Percentiles rank a stretch among this genome's conserved stretches.
phyloP scores from a whole-genome alignment of 208 protist species.

The Entamoeba invadens region DNA sequence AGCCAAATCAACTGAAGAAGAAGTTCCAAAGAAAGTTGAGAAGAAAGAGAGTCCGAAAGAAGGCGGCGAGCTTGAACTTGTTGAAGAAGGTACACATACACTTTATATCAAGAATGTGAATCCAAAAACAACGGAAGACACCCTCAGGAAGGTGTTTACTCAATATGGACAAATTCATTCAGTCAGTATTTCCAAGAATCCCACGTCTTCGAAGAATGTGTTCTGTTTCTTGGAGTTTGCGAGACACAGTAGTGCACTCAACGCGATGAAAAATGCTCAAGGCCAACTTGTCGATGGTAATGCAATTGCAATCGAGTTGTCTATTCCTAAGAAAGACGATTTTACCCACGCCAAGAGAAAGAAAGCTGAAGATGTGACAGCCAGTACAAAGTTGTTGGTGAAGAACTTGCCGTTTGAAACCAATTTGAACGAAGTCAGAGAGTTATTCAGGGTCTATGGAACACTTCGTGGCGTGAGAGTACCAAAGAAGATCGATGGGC shows the following conservation, averaged over 20 bases:
- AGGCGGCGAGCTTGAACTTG: background rate
- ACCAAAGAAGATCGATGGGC: slow-evolving; percentile 64
- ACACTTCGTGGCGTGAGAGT: slow-evolving; percentile 78
- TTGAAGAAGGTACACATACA: slow-evolving; percentile 24
- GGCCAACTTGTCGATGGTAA: slow-evolving; percentile 41
- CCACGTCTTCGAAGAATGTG: slow-evolving; percentile 28
- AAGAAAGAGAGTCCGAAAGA: background rate
- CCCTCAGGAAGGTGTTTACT: slow-evolving; percentile 36
- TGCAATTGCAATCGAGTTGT: slow-evolving; percentile 37
- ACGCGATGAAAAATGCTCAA: slow-evolving; percentile 42
- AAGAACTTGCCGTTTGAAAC: slow-evolving; percentile 95
- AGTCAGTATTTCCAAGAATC: slow-evolving; percentile 36
- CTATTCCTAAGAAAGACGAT: background rate
- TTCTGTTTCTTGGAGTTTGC: slow-evolving; percentile 79
- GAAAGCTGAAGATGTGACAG: slow-evolving; percentile 5
- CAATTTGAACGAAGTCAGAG: slow-evolving; percentile 67
- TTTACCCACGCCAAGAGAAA: background rate
- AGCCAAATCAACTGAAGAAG: background rate
- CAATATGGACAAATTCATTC: slow-evolving; percentile 2
- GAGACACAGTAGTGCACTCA: slow-evolving; percentile 26
- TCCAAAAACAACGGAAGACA: slow-evolving; percentile 60
- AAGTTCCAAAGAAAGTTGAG: background rate
- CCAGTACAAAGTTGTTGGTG: slow-evolving; percentile 69
- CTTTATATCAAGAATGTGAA: slow-evolving; percentile 71
- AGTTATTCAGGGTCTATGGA: slow-evolving; percentile 73